Evolutionary conservation across 2,329 filamentous ascomycete genomes (phyloP), one percentile per base, ranked within the genome.

Genomic region (Calonectria honghensis): DNA sequence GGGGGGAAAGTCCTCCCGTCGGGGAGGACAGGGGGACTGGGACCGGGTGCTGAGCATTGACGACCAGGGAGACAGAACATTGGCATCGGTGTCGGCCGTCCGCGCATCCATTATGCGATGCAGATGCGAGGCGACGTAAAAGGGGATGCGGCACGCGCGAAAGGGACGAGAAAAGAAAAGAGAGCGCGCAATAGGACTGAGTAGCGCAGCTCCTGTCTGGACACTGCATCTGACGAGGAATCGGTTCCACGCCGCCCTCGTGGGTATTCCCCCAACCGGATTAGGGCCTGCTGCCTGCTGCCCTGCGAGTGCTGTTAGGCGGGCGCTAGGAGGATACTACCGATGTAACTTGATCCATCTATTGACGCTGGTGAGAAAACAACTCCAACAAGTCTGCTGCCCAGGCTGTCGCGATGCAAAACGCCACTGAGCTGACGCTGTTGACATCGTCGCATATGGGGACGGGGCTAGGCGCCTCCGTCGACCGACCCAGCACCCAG

Each of bases 221-320:
- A 63, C 24, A 27, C 35, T 63, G 57, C 32, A 63, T 63, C 35
- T 41, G 57, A 41, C 57, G 57, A 50, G 61, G 37, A 35, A 65
- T 50, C 29, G 50, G 37, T 61, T 66, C 50, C 63, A 48, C 41
- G 70, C 63, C 50, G 32, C 27, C 61, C 57, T 67, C 50, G 50
- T 64, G 59, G 51, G 52, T 32, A 72, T 72, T 66, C 50, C 61
- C 69, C 59, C 54, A 66, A 71, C 59, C 59, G 29, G 61, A 64
- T 45, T 66, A 66, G 68, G 57, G 27, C 57, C 35, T 29, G 66
- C 27, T 45, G 50, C 50, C 37, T 68, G 51, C 31, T 61, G 67
- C 41, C 67, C 54, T 63, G 67, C 39, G 67, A 61, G 52, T 50
- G 67, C n/a, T 69, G 67, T 18, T 69, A n/a, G 65, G 65, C 50